These are phyloP conservation scores for Yarrowia porcina DNA, from an alignment of 805 yeast species.

Conservation along the genomic window DNA sequence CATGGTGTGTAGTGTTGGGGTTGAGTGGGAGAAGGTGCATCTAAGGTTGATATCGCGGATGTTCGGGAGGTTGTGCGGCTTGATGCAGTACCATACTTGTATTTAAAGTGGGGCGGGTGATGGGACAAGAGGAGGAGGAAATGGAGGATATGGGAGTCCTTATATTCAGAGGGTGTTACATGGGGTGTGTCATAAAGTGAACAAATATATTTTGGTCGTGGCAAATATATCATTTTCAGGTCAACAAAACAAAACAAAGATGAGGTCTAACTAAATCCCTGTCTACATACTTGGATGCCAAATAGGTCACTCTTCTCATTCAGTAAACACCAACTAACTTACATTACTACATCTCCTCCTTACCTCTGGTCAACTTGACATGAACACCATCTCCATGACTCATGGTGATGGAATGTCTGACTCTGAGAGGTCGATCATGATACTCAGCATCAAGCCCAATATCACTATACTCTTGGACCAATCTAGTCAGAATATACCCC, in stretches of 20 bases:
- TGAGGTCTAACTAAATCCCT: no score
- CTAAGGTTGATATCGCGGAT: not conserved
- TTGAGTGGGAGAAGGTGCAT: not conserved
- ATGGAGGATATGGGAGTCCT: no score
- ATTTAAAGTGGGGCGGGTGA: not conserved
- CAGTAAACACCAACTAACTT: not conserved
- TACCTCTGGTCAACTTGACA: not conserved
- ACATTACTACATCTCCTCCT: no score
- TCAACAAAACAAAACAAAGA: no score
- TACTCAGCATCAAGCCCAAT: not conserved
- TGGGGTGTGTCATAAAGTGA: no score
- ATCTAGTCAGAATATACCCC: slow-evolving; percentile 43
- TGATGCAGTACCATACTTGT: no score
- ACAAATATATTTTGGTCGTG: no score
- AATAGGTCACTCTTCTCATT: no score
- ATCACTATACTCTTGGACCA: slow-evolving; percentile 34
- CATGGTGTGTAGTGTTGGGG: slow-evolving; percentile 45
- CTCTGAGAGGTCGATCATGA: not conserved
- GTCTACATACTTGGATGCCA: no score
- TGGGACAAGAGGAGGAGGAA: not conserved
- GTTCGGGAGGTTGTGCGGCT: slow-evolving; percentile 8
- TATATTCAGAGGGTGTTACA: no score
- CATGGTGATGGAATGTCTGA: not conserved
- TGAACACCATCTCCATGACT: not conserved
- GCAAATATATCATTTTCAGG: no score